Conservation (phyloP, 2,329 filamentous ascomycete species). For the Ceratocystis cubensis region DNA sequence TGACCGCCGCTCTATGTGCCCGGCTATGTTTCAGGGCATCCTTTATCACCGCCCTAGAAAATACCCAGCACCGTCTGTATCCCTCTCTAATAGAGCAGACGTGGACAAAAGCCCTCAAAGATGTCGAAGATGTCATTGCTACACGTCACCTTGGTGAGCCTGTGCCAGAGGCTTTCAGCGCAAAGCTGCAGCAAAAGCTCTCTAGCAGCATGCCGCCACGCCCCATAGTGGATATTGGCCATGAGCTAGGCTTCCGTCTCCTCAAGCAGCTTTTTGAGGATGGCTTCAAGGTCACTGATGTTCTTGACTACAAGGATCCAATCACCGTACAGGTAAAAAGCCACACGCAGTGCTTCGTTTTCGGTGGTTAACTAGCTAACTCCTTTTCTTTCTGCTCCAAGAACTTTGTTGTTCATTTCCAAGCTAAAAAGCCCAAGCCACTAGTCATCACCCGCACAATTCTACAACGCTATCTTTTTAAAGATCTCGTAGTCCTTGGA, state of each 20-base stretch:
- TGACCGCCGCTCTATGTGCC: slow-evolving; percentile 44
- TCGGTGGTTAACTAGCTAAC: not conserved
- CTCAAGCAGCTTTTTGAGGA: slow-evolving; percentile 61
- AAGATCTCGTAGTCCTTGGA: slow-evolving; percentile 56
- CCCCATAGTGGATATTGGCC: slow-evolving; percentile 67
- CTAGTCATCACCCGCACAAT: slow-evolving; percentile 72
- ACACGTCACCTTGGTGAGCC: slow-evolving; percentile 40
- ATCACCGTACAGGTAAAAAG: slow-evolving; percentile 53
- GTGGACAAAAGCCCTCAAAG: slow-evolving; percentile 31
- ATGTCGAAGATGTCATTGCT: slow-evolving; percentile 2
- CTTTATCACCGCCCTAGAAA: slow-evolving; percentile 45
- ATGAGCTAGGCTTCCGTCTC: slow-evolving; percentile 57
- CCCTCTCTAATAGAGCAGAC: slow-evolving; percentile 37
- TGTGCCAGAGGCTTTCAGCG: slow-evolving; percentile 71
- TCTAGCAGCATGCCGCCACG: slow-evolving; percentile 89
- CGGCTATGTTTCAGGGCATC: slow-evolving; percentile 55
- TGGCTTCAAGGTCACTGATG: slow-evolving; percentile 52
- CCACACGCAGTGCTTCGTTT: slow-evolving; percentile 20
- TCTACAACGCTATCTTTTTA: slow-evolving; percentile 62
- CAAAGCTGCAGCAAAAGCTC: slow-evolving; percentile 78
- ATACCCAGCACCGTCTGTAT: slow-evolving; percentile 34
- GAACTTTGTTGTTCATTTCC: slow-evolving; percentile 63
- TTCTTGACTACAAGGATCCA: slow-evolving; percentile 55
- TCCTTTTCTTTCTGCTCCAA: slow-evolving; percentile 26
- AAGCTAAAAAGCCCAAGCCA: slow-evolving; percentile 69